Conservation (phyloP, 1,284 basidiomycete genomes). For the Exsudoporus floridanus region DNA sequence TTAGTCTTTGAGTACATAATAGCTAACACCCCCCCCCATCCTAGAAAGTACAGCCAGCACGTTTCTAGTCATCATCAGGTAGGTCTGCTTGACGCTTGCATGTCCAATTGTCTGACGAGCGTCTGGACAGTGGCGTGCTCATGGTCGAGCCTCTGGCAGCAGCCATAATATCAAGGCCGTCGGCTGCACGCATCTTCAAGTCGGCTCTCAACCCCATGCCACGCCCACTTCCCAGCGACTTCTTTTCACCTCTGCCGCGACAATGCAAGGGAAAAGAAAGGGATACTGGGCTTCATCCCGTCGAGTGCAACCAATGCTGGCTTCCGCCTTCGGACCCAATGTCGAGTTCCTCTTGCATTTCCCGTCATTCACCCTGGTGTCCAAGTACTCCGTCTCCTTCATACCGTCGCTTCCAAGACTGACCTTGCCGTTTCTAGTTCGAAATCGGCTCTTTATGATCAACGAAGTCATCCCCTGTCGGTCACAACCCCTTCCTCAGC, state of each 20-base stretch:
- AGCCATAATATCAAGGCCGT: constrained; percentile 22
- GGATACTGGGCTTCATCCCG: constrained; percentile 34
- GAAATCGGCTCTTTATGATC: constrained; percentile 36
- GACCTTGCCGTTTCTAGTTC: constrained; percentile 19
- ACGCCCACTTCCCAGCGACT: constrained; percentile 41
- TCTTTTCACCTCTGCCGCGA: constrained; percentile 55
- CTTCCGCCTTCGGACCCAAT: constrained; percentile 26
- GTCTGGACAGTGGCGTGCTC: constrained; percentile 16
- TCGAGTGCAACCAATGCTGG: constrained; percentile 30
- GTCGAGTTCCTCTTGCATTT: constrained; percentile 41
- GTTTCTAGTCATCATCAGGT: constrained; percentile 13
- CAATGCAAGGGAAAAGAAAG: constrained; percentile 53
- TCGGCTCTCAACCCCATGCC: constrained; percentile 25
- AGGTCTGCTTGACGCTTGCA: constrained; percentile 1
- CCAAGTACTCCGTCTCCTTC: constrained; percentile 28
- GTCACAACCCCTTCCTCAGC: constrained; percentile 18
- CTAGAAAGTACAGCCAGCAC: constrained; percentile 3
- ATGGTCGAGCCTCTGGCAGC: constrained; percentile 35
- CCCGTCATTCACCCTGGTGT: constrained; percentile 45
- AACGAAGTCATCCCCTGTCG: constrained; percentile 33
- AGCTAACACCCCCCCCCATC: background rate
- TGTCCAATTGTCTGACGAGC: background rate
- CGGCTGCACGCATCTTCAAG: constrained; percentile 21
- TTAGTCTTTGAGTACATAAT: constrained; percentile 23
- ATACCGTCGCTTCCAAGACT: constrained; percentile 7